Conservation (phyloP, 2,329 filamentous ascomycete species). For the Trichophaea hybrida region DNA sequence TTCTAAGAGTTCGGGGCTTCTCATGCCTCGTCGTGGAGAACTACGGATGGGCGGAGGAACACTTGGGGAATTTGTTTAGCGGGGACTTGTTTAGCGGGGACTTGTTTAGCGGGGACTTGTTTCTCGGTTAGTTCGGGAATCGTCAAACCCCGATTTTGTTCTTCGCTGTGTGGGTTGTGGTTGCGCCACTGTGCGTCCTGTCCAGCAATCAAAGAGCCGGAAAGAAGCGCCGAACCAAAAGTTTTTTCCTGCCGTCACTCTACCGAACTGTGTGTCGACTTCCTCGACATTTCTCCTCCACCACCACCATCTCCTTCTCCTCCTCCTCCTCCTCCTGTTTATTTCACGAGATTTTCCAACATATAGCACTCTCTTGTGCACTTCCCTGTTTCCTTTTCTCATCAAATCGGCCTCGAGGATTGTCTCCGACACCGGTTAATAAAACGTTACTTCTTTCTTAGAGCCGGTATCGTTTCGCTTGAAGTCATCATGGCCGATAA, state of each 20-base stretch:
- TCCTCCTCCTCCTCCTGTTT: background rate
- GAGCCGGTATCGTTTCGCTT: background rate
- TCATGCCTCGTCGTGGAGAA: too few species aligned
- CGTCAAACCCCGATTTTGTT: background rate
- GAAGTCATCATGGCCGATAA: constrained; percentile 12
- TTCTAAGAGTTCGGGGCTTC: too few species aligned
- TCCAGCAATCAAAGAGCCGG: background rate
- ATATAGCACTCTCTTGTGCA: background rate
- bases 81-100: background rate
- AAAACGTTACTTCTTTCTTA: background rate
- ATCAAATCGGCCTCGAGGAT: background rate
- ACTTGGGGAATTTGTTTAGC: background rate
- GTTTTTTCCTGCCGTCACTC: background rate
- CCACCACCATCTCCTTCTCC: background rate
- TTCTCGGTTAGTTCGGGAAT: constrained; percentile 1
- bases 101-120: background rate
- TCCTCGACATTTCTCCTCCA: background rate
- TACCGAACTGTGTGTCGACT: background rate
- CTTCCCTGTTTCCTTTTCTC: constrained; percentile 1
- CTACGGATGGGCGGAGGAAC: background rate
- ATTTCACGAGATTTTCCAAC: background rate
- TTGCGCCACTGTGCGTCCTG: background rate
- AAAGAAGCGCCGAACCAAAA: background rate
- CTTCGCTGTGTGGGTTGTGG: too few species aligned
- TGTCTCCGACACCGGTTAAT: background rate